phyloP scores from a whole-genome alignment of 768 basidiomycete species.

The Glaciozyma antarctica region DNA sequence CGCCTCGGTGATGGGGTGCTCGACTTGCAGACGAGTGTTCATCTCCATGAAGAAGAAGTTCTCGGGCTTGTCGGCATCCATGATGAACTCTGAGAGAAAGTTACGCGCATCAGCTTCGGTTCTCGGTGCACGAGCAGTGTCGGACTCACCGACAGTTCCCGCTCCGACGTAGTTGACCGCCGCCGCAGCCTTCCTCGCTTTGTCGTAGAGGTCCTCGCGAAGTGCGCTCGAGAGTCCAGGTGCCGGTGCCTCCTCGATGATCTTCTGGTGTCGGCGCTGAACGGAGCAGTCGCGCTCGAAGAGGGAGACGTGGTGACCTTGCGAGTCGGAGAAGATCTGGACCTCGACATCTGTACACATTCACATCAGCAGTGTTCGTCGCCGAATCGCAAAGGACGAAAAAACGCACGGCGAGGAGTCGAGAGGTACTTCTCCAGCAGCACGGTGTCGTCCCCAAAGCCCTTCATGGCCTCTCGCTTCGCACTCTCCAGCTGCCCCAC shows the following conservation, averaged over 20 bases:
- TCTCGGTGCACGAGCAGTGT: neutral
- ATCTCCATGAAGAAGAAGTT: conserved; percentile 60
- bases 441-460: conserved; percentile 68
- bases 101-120: conserved; percentile 16
- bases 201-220: conserved; percentile 67
- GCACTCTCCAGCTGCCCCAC: conserved; percentile 74
- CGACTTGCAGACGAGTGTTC: conserved; percentile 48
- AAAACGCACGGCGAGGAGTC: neutral
- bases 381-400: neutral
- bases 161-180: conserved; percentile 87
- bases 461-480: conserved; percentile 74
- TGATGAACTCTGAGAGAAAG: conserved; percentile 64
- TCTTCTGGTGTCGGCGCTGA: conserved; percentile 65
- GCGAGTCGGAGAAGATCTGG: conserved; percentile 79
- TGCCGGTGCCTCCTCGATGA: conserved; percentile 78
- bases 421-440: conserved; percentile 76
- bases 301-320: conserved; percentile 76
- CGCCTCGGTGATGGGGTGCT: conserved; percentile 49
- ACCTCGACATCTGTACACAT: conserved; percentile 56
- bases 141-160: conserved; percentile 54
- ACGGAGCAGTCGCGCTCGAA: conserved; percentile 53
- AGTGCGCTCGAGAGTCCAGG: conserved; percentile 73
- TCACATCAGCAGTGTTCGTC: neutral
- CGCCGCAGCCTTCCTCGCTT: conserved; percentile 83
- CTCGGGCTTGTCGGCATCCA: conserved; percentile 69